Base-by-base conservation (phyloP, 192 early-diverging fungal species). In the Entomortierella chlamydospora region DNA sequence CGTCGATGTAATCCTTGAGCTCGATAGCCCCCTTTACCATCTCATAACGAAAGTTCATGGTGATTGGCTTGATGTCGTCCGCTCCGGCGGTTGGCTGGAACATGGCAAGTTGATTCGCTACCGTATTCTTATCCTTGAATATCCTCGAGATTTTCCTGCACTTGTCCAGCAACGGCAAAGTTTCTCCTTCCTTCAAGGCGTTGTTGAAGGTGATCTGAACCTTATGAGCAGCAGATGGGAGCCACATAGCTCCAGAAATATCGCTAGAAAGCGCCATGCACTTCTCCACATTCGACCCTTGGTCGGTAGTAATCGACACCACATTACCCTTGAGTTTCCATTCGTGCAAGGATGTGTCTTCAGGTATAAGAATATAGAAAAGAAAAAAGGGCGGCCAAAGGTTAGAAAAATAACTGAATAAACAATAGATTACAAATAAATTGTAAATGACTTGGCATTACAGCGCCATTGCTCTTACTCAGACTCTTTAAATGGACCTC, bases 261-360 rank as follows among this genome's bases (percentile, higher is more conserved):
- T 26, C 28, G 2, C 51, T 54, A 18, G 20, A 64, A 1, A 55
- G 10, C 37, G 10, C 18, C 63, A 64, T 64, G 51, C 63, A 64
- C 51, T 64, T 54, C 39, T 64, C 54, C n/a, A 64, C 63, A 20
- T 64, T 64, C 6, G 63, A 64, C 2, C 63, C 63, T 64, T 64
- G 63, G 37, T 64, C 63, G 2, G 63, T 54, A 26, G 51, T 64
- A 25, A 34, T 42, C 23, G 23, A 9, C 37, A 64, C 51, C 10
- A 64, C 37, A 4, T 55, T 64, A n/a, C 31, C 39, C 3, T 55
- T 5, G n/a, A 55, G 47, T 12, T 64, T 54, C 63, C 51, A 54
- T 9, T 64, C 49, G 9, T 17, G 3, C 33, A 64, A 64, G 22
- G 50, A 41, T 28, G 4, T 52, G n/a, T 20, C 63, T 64, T 55